phyloP scores from a whole-genome alignment of 108 stramenopile genomes.

The Cylindrotheca fusiformis region DNA sequence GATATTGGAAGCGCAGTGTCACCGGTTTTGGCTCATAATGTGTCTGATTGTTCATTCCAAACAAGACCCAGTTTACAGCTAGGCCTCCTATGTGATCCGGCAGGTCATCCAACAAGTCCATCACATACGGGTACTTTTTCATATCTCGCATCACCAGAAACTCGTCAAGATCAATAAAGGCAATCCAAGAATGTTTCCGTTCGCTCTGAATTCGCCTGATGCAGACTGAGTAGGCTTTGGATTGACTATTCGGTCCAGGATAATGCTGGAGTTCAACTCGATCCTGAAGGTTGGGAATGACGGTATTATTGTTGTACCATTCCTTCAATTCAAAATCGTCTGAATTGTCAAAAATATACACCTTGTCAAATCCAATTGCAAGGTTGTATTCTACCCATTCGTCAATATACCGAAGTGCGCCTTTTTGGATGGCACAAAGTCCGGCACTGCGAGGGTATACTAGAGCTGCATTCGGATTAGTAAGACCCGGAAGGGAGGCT shows the following conservation, averaged over 20 bases:
- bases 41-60: constrained; percentile 15
- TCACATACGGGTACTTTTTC: constrained; percentile 16
- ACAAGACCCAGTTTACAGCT: constrained; percentile 27
- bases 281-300: neutral
- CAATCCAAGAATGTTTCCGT: constrained; percentile 26
- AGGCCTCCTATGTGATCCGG: neutral
- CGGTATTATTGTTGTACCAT: constrained; percentile 33
- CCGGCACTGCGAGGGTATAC: constrained; percentile 11
- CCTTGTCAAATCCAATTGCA: constrained; percentile 46
- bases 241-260: constrained; percentile 34
- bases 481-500: no score
- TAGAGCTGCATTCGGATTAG: no score
- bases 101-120: constrained; percentile 9
- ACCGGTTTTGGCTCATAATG: constrained; percentile 32
- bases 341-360: constrained; percentile 56
- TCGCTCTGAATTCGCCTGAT: constrained; percentile 8
- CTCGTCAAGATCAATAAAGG: constrained; percentile 41
- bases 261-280: constrained; percentile 18
- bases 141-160: constrained; percentile 22
- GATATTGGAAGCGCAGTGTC: constrained; percentile 32
- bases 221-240: constrained; percentile 30
- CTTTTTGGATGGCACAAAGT: constrained; percentile 43
- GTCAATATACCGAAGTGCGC: constrained; percentile 43
- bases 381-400: constrained; percentile 68
- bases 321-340: constrained; percentile 37